Base-by-base conservation (phyloP, 371 early-diverging fungal genomes). In the Rhizopus delemar region DNA sequence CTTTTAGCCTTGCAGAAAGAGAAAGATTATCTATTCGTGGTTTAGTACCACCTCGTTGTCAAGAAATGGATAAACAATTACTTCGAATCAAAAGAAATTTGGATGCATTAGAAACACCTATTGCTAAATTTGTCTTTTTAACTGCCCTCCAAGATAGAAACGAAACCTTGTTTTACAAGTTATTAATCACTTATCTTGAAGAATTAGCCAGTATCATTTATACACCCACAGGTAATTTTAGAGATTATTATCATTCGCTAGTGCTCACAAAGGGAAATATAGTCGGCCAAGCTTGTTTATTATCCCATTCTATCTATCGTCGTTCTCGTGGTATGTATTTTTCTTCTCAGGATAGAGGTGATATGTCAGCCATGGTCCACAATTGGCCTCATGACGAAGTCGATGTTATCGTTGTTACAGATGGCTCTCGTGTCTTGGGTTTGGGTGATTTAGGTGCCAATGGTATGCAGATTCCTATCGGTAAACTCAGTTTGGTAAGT, bases 371-470 rank as follows among this genome's bases (percentile, higher is more conserved):
- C 28, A 80, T 83, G 79, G 79, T 81, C 1, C 70, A 80, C 46
- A 83, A 83, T 56, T 83, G 84, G 84, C 80, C 81, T 31, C 76
- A 79, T 51, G 78, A 80, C 50, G 77, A 83, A 51, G 78, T 84
- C 28, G 84, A 84, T 60, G 83, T 86, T 8, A 86, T 86, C 69
- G 87, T 86, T 8, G 86, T 87, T 5, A 86, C 88, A 29, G 88
- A 87, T 65, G 88, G 88, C 35, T 83, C 84, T 8, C 75, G 88
- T 51, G 83, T 87, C 5, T 69, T 87, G 16, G 88, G 88, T 29
- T 68, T 87, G 33, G 86, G 86, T 51, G 86, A 87, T 68, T 63
- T 87, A 53, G 88, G 88, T n/a, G 84, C 83, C 12, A 86, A 84
- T 60, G 88, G 88, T 53, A 87, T 87, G 88, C 83, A 81, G 51